Percentiles rank a stretch among this genome's conserved stretches.
Conservation (phyloP, 495 filamentous ascomycete genomes). For the Penicillium goetzii region DNA sequence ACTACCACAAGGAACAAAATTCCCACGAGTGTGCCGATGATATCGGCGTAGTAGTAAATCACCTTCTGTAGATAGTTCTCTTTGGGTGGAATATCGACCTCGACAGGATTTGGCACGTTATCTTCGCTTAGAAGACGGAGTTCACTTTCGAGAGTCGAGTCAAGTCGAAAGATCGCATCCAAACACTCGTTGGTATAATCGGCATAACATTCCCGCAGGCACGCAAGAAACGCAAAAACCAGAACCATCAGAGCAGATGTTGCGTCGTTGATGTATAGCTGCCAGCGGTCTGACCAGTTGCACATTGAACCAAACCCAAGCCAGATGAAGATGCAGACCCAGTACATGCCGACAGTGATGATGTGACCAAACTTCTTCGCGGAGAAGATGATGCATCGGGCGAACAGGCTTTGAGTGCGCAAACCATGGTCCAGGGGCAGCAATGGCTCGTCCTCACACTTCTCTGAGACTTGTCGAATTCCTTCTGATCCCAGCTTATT, state of each 20-base stretch:
- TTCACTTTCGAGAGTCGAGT: constrained; percentile 38
- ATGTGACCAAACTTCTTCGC: constrained; percentile 36
- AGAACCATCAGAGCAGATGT: constrained; percentile 42
- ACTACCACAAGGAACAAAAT: constrained; percentile 36
- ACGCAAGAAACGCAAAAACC: constrained; percentile 43
- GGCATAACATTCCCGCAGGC: constrained; percentile 41
- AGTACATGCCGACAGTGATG: constrained; percentile 34
- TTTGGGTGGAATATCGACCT: constrained; percentile 31
- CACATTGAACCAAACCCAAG: constrained; percentile 35
- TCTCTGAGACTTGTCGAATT: constrained; percentile 10
- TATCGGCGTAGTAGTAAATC: constrained; percentile 41
- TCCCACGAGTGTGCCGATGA: constrained; percentile 41
- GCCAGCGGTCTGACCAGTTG: constrained; percentile 38
- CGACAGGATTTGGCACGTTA: constrained; percentile 24
- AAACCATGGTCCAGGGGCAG: constrained; percentile 19
- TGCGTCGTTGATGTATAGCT: constrained; percentile 46
- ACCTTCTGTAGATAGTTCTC: constrained; percentile 29
- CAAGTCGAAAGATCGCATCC: constrained; percentile 38
- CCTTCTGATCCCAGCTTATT: constrained; percentile 22
- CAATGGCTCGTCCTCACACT: constrained; percentile 14
- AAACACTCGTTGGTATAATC: constrained; percentile 35
- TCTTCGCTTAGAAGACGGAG: constrained; percentile 36
- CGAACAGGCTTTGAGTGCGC: constrained; percentile 24
- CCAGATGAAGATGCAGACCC: constrained; percentile 43
- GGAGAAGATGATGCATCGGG: constrained; percentile 22